Evolutionary conservation across 345 rosid genomes (phyloP), one percentile per base, ranked within the genome.

Genomic region (Limnanthes douglasii): DNA sequence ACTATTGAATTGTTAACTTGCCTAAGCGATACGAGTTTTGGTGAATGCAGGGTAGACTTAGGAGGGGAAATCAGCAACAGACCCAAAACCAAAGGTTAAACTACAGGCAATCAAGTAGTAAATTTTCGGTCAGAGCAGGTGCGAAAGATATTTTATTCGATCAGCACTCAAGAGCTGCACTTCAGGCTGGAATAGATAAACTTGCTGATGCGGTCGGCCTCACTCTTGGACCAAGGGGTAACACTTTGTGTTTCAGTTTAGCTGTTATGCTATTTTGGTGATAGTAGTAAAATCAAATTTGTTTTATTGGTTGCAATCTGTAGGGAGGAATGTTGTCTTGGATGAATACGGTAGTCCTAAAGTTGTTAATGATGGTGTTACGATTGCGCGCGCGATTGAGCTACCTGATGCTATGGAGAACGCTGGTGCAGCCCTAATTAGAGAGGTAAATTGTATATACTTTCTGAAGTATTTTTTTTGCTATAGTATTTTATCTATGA

Each of bases 211-310:
- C 68, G 21, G 99, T 92, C 18, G 96, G 65, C 22, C 86, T 92
- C 33, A 92, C 96, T 34, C 96, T 92, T 21, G 99, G 99, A 12
- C 99, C 99, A 5, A 70, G 96, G 66, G 99, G 96, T 92, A 70
- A 31, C 33, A 17, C 27, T 22, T 22, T n/a, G 17, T 1, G 5
- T n/a, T 18, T 28, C 0, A n/a, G n/a, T n/a, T 18, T 40, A 1
- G 1, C 2, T 18, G 11, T 21, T 30, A n/a, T 29, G 1, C 29
- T 29, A 22, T 35, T 5, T 2, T 2, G 43, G 12, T 11, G 22
- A 23, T 39, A 30, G 5, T 1, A 6, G 33, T 30, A 10, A 5
- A 30, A 15, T 30, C 1, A 14, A n/a, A 2, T 11, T 11, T 22
- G 24, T 31, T 7, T 25, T 11, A 22, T 11, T 31, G 1, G 1